Percentiles rank a stretch among this genome's conserved stretches.
Conservation (phyloP, 2,329 filamentous ascomycete genomes). For the Nemania serpens region DNA sequence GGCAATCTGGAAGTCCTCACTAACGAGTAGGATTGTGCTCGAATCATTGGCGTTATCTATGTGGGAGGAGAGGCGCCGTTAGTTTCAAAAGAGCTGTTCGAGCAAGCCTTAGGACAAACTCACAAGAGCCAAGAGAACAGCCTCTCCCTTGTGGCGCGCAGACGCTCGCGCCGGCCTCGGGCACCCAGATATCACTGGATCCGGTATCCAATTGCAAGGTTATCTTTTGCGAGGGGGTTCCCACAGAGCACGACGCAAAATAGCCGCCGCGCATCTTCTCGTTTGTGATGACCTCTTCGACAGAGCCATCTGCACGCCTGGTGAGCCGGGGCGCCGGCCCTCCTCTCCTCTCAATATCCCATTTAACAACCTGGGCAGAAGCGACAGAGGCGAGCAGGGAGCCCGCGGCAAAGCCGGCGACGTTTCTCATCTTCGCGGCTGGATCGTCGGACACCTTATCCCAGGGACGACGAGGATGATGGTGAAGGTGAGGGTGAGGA, state of each 20-base stretch:
- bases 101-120: conserved; percentile 30
- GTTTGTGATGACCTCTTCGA: conserved; percentile 52
- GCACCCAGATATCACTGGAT: conserved; percentile 68
- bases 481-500: background rate
- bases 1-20: conserved; percentile 58
- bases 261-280: conserved; percentile 54
- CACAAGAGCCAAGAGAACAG: conserved; percentile 54
- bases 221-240: conserved; percentile 61
- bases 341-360: conserved; percentile 51
- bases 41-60: conserved; percentile 54
- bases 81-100: background rate
- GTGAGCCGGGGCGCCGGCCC: conserved; percentile 37
- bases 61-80: conserved; percentile 25
- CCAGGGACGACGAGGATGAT: background rate
- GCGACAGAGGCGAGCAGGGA: conserved; percentile 37
- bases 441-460: background rate
- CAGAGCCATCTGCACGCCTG: conserved; percentile 47
- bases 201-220: conserved; percentile 67
- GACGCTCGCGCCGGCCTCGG: conserved; percentile 44
- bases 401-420: conserved; percentile 34
- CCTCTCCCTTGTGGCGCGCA: conserved; percentile 46
- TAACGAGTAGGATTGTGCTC: conserved; percentile 49
- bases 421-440: conserved; percentile 33
- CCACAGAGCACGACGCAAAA: conserved; percentile 60
- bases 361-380: conserved; percentile 50